Conservation (phyloP, 345 rosid species). For the Kernera saxatilis region DNA sequence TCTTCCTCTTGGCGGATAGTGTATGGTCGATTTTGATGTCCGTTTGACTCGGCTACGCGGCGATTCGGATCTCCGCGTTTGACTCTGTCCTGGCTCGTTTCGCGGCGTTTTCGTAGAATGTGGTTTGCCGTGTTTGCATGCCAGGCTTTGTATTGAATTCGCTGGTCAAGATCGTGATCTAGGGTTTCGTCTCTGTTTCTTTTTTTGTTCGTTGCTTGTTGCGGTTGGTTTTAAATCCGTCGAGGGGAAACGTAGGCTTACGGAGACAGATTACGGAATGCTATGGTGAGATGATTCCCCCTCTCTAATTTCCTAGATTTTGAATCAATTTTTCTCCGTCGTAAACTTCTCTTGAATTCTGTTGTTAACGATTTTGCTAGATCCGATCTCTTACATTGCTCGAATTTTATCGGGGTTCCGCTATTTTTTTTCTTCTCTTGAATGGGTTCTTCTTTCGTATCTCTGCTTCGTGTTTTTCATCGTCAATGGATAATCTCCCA, state of each 20-base stretch:
- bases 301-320: not conserved
- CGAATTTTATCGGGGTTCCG: constrained; percentile 5
- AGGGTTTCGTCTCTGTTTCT: constrained; percentile 49
- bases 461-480: constrained; percentile 16
- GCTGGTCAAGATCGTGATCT: constrained; percentile 55
- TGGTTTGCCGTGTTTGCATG: constrained; percentile 42
- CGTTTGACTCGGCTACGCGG: constrained; percentile 27
- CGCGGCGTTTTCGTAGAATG: constrained; percentile 57
- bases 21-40: constrained; percentile 9
- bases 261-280: constrained; percentile 58
- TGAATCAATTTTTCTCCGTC: constrained; percentile 4
- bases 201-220: constrained; percentile 25
- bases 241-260: constrained; percentile 53
- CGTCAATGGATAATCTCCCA: constrained; percentile 2
- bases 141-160: constrained; percentile 31
- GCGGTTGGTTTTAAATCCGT: constrained; percentile 14
- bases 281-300: constrained; percentile 60
- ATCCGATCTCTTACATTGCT: constrained; percentile 47
- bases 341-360: constrained; percentile 11
- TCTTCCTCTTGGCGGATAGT: not conserved
- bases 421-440: not conserved
- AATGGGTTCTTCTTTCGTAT: not conserved
- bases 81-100: constrained; percentile 34
- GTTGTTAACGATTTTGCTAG: constrained; percentile 12
- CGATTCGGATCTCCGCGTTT: constrained; percentile 59